Base-by-base conservation (phyloP, 2,329 filamentous ascomycete genomes). In the Sclerotinia glacialis region DNA sequence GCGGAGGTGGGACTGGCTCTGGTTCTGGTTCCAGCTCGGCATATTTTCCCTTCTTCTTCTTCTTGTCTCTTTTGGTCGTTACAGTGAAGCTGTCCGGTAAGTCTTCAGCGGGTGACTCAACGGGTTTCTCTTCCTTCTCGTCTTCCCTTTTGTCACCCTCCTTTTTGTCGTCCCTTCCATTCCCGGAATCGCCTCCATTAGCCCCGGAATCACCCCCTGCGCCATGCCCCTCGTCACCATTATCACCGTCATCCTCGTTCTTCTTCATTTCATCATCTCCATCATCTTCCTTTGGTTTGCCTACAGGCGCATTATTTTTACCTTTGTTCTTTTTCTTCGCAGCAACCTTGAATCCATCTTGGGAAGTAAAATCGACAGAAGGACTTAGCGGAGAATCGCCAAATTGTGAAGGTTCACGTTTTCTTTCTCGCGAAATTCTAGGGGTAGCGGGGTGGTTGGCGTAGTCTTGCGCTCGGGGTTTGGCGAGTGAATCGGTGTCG, bases 291-390 rank as follows among this genome's bases (percentile, higher is more conserved):
- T 71, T 74, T 16, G 54, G 58, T 54, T 67, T 71, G 31, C 62
- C 68, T 21, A 59, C 69, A 42, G 68, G 68, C 67, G 74, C 73
- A 31, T 34, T 56, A 76, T 83, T 86, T 75, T 84, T 85, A 70
- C 1, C 67, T 46, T 68, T 69, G 47, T 74, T 74, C 5, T n/a
- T 47, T 76, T 83, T 86, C 76, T 84, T 85, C 70, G 83, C 82
- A 47, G 80, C 82, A 73, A 88, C 82, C 62, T 80, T 79, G 77
- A 81, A 85, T 59, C 81, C 83, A 52, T 84, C 79, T 63, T 82
- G 77, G 34, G 81, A 84, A 28, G 79, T 79, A 67, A 90, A 85
- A 73, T 91, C 87, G 61, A 91, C 78, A 40, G 79, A 77, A 26
- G 78, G 74, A 49, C 78, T 75, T 71, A 78, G 77, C 47, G 75